Evolutionary conservation across 2,329 filamentous ascomycete genomes (phyloP), one percentile per base, ranked within the genome.

Genomic region (Paraphoma chrysanthemicola): DNA sequence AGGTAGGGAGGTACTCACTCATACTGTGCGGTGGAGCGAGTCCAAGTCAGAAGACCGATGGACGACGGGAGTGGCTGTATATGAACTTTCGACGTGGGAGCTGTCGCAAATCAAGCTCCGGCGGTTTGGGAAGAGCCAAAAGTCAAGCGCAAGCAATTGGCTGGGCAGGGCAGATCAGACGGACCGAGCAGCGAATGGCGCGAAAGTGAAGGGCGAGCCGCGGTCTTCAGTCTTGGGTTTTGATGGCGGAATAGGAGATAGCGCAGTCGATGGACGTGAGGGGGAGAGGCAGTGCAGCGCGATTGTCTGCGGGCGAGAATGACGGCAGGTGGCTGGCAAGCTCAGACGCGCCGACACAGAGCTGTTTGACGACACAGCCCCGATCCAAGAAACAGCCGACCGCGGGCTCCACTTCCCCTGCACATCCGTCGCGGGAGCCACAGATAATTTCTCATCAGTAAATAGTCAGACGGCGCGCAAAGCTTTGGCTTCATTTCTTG

Each of bases 1-100:
- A 30, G 49, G 38, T 51, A 45, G 49, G 42, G 18, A 30, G 49
- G 38, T 51, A 51, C 42, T 45, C 43, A 51, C 49, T 51, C 49
- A 51, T 45, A 36, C 30, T 45, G 42, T 8, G 39, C 39, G 33
- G 14, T 42, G 39, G 39, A n/a, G 8, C 10, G 16, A 8, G 11
- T 16, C 8, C 12, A 17, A 42, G 39, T 42, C 39, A 42, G 39
- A 42, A 14, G 39, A 11, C 14, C 2, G 16, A 16, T n/a, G 16
- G 33, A n/a, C n/a, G 33, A 11, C 39, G 39, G 39, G 39, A 42
- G 39, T 42, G 39, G 39, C 39, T 42, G 39, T 42, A 16, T 42
- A 42, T 42, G 39, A 42, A 14, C 33, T 36, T 14, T 42, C 2
- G 16, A n/a, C 39, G 39, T 42, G 39, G 33, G 33, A 36, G 39